Percentiles rank a stretch among this genome's conserved stretches.
phyloP scores from a whole-genome alignment of 345 rosid species.

The thale cress (Arabidopsis thaliana) region DNA sequence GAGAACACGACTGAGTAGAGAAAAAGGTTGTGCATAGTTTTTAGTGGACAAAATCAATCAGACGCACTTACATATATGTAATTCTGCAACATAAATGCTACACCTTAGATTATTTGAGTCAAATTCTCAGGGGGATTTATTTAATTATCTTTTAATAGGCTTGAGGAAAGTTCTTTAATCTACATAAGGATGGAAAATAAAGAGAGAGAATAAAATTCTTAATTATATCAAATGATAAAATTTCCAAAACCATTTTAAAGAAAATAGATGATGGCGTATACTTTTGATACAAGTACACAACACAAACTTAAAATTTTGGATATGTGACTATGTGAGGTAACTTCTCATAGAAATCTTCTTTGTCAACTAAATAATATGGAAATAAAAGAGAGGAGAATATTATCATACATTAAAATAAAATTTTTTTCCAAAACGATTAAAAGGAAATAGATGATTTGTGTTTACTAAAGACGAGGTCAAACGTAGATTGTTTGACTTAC shows the following conservation, averaged over 20 bases:
- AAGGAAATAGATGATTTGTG: constrained; percentile 4
- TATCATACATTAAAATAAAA: constrained; percentile 4
- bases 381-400: background rate
- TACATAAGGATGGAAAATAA: background rate
- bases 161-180: constrained; percentile 9
- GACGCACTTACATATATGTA: constrained; percentile 20
- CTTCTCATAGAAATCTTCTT: constrained; percentile 20
- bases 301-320: background rate
- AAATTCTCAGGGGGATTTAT: background rate
- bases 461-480: constrained; percentile 31
- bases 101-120: background rate
- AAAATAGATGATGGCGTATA: background rate
- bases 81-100: constrained; percentile 16
- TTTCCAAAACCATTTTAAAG: background rate
- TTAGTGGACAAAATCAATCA: constrained; percentile 18
- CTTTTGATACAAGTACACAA: background rate
- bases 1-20: constrained; percentile 33
- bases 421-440: background rate
- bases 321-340: background rate
- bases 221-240: constrained; percentile 20
- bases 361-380: constrained; percentile 9
- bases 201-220: constrained; percentile 2
- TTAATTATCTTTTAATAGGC: background rate
- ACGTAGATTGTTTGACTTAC: background rate
- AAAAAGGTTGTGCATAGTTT: constrained; percentile 34